phyloP scores from a whole-genome alignment of 495 filamentous ascomycete species.

The Neurospora sp. region DNA sequence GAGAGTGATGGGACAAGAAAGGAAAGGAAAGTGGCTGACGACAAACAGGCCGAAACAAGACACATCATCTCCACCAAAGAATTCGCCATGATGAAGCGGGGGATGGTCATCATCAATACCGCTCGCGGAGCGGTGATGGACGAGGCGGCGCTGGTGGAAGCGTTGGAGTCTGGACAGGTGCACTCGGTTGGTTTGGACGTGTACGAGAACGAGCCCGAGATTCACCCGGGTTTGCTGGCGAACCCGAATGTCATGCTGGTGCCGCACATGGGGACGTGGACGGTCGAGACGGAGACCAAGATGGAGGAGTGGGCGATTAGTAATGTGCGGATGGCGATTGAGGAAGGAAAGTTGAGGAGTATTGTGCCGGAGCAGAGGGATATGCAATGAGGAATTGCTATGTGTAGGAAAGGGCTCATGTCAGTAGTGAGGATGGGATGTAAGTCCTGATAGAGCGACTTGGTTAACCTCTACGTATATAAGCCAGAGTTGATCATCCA shows the following conservation, averaged over 20 bases:
- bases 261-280: conserved; percentile 71
- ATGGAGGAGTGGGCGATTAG: conserved; percentile 70
- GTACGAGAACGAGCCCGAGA: conserved; percentile 66
- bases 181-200: conserved; percentile 63
- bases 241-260: conserved; percentile 64
- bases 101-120: conserved; percentile 63
- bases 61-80: conserved; percentile 55
- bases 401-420: no score
- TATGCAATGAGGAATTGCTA: conserved; percentile 2
- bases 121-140: conserved; percentile 62
- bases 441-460: neutral
- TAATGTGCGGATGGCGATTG: conserved; percentile 55
- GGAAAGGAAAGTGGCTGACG: neutral
- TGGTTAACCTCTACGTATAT: neutral
- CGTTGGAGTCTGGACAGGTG: conserved; percentile 60
- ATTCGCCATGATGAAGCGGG: conserved; percentile 60
- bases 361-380: conserved; percentile 59
- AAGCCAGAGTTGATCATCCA: neutral
- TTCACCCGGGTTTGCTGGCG: conserved; percentile 60
- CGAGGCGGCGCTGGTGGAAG: conserved; percentile 60
- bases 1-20: neutral
- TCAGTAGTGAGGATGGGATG: neutral
- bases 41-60: conserved; percentile 47
- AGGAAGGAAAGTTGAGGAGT: conserved; percentile 55
- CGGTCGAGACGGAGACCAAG: conserved; percentile 52